Base-by-base conservation (phyloP, 2,329 filamentous ascomycete genomes). In the Phoma sp. region DNA sequence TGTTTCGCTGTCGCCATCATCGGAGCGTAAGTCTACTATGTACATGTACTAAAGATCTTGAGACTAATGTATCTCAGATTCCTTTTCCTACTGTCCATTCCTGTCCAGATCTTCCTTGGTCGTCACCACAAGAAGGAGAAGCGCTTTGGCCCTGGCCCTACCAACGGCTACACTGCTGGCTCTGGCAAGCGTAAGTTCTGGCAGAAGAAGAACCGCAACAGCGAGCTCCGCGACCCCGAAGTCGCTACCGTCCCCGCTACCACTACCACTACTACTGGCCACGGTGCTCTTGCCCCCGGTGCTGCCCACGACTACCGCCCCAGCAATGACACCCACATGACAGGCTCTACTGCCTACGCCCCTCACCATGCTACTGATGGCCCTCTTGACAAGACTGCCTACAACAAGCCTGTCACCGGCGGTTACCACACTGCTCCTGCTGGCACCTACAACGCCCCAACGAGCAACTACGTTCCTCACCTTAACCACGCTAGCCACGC, bases 1-100 rank as follows among this genome's bases (percentile, higher is more conserved):
- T 84, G 81, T 56, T 87, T 97, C 61, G 89, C 90, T 3, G 86
- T 95, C 13, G 79, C 92, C 27, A 89, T 97, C 56, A 84, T 92
- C 52, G 89, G 83, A 68, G 86, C 89, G 86, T 92, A 80, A 78
- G 82, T 79, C 29, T 22, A n/a, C 13, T 33, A 22, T 18, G n/a
- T 4, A 22, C 25, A 38, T 7, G 3, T 14, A 2, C 14, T 32
- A 38, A 37, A 57, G 29, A 59, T 40, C 24, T n/a, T 37, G 1
- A 29, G 22, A 56, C 55, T 62, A 47, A 62, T 23, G n/a, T 1
- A 35, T 14, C 7, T 9, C 30, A 90, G 86, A 43, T 74, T 90
- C 77, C 86, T 93, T 75, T 95, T 93, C 81, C 70, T 91, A 65
- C 69, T 90, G 68, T 90, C 89, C 44, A 85, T 89, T 47, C 71